Base-by-base conservation (phyloP, 768 basidiomycete species). In the Rhizopogon vulgaris region DNA sequence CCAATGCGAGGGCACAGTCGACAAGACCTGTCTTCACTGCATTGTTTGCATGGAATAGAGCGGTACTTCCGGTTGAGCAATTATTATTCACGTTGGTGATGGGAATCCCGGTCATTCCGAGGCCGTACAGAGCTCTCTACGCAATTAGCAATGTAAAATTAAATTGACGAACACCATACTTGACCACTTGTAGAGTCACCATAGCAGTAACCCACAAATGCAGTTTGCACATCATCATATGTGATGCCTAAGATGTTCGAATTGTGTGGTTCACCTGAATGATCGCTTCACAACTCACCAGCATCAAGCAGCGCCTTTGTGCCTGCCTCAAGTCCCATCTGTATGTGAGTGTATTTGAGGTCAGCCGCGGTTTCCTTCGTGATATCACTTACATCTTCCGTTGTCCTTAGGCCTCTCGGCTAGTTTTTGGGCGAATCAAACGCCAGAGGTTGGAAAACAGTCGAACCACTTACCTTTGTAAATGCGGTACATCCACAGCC, bases 61-160 rank as follows among this genome's bases (percentile, higher is more conserved):
- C 89, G 0, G 86, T 77, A 46, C 84, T 85, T 4, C 89, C 90
- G 0, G 90, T 90, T 3, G 89, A 84, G 60, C 90, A 91, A 66
- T 89, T 89, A 69, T 92, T 92, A 73, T 90, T 91, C 39, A 92
- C 87, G 59, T 92, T 93, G 46, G 85, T 77, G 60, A 93, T 84
- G 0, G 90, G 90, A 52, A 93, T 91, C 32, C 82, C 76, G 0
- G 90, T 92, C 65, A 92, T 76, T 17, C 90, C 90, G 38, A 92
- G 81, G 63, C 83, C 84, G 69, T 92, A 93, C 17, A 93, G 72
- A 6, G 88, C 82, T 14, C 89, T 77, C 82, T 92, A 61, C 1
- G 43, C 12, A 27, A 52, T 42, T 50, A 38, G 42, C 34, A 27
- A 12, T 28, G 5, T 38, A 41, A 47, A 18, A 27, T 9, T 7